Base-by-base conservation (phyloP, 2,329 filamentous ascomycete genomes). In the Neonectria ditissima region DNA sequence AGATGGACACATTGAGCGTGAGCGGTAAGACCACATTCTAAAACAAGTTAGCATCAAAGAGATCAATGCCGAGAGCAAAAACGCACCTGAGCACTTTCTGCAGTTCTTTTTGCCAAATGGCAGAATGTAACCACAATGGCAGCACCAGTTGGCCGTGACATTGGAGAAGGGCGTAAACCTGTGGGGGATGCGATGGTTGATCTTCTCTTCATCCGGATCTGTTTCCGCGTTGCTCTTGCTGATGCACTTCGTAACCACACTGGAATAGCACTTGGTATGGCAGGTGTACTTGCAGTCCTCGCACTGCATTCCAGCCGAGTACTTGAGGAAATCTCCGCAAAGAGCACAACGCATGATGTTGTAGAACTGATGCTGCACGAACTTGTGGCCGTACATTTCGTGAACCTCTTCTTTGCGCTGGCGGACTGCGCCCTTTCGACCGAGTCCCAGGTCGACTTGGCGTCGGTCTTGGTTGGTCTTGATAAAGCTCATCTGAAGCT, bases 331-430 rank as follows among this genome's bases (percentile, higher is more conserved):
- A 71, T 99, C 96, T 64, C 94, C 96, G 78, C 96, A 99, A 37
- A 98, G 89, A 14, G 96, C 96, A 80, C 96, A 99, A 66, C 96
- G 95, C 96, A 99, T 99, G 76, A 99, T 97, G 86, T 98, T 99
- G 89, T 98, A 99, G 80, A 99, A 99, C 79, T 97, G 96, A 78
- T 97, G 94, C 75, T 96, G 92, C 59, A 98, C 91, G 76, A 99
- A 99, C 82, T 98, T 99, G 89, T 99, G 96, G 52, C 96, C 96
- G 77, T 97, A 97, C 85, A 97, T 97, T 82, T 99, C 96, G 81
- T 97, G 93, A 5, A 99, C 91, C 75, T 98, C 94, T 80, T 99
- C 96, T 83, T 99, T 99, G 76, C 93, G 93, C 81, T 99, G 95
- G 70, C 96, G 93, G 71, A 99, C 94, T 68, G 96, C 96, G 75